Percentiles rank a stretch among this genome's conserved stretches.
phyloP scores from a whole-genome alignment of 192 early-diverging fungal genomes.

The Rhizophagus prolifer region DNA sequence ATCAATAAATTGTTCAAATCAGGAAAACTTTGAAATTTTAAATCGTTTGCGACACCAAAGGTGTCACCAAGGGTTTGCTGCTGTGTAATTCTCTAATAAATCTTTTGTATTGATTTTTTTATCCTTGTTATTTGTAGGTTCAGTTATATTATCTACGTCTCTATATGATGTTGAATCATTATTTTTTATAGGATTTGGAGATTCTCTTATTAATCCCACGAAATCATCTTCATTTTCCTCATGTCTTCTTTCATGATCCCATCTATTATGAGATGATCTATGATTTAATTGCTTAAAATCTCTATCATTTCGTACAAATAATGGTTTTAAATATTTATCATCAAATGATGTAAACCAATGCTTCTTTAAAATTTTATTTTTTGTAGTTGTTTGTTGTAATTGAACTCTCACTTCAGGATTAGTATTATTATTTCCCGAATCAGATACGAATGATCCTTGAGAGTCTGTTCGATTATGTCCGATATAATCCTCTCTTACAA shows the following conservation, averaged over 20 bases:
- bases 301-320: constrained; percentile 55
- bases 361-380: constrained; percentile 34
- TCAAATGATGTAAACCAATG: constrained; percentile 90
- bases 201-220: background rate
- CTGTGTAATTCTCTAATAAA: background rate
- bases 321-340: constrained; percentile 75
- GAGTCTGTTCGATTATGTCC: constrained; percentile 36
- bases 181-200: background rate
- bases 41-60: background rate
- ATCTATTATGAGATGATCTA: background rate
- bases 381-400: constrained; percentile 28
- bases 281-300: background rate
- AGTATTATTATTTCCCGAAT: constrained; percentile 25
- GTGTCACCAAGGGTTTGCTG: background rate
- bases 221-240: background rate
- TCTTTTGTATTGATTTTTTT: background rate
- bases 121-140: background rate
- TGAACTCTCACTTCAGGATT: background rate
- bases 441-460: constrained; percentile 35
- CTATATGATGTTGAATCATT: no score
- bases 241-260: background rate
- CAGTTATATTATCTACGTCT: background rate
- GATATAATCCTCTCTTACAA: constrained; percentile 27
- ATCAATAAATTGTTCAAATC: background rate
- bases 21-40: background rate